Base-by-base conservation (phyloP, 2,329 filamentous ascomycete species). In the Sporothrix brunneoviolacea region DNA sequence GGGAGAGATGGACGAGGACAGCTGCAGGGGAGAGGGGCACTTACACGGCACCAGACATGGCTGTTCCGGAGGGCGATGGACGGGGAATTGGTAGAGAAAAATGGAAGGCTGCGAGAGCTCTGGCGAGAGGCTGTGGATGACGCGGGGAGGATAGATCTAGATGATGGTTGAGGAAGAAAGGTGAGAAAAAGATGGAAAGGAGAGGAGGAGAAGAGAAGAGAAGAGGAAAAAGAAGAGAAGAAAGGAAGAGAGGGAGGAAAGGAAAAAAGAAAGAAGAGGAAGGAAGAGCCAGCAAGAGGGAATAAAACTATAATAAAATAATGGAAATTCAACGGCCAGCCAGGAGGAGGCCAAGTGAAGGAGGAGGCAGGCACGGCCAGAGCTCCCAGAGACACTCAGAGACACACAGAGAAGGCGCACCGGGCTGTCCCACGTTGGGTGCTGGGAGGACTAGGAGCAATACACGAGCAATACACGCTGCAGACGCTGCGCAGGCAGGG, bases 21-120 rank as follows among this genome's bases (percentile, higher is more conserved):
- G 19, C 27, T 32, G 16, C n/a, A 15, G 42, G 36, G 18, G 36
- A 4, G 47, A 38, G 39, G 33, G 43, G 50, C 50, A 83, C 81
- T 83, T 80, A 84, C 81, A 82, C 79, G 70, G 81, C 70, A 68
- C 77, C 77, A 76, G 79, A 82, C 79, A 82, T 82, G 70, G 70
- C 33, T 54, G 53, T 37, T 41, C n/a, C 38, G 43, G 48, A 19
- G 21, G 37, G 36, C 21, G 47, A 41, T 35, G 41, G 43, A 52
- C 18, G 18, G 35, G 32, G 15, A 39, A 45, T n/a, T 30, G 19
- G 28, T 18, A n/a, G 13, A 8, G 12, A 7, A 35, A 33, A 35
- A 32, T 28, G 28, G 22, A 18, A 18, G 27, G 37, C 15, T 35
- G 16, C 28, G 21, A 37, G 19, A 28, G 36, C 33, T 38, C 12